Evolutionary conservation across 2,329 filamentous ascomycete genomes (phyloP), one percentile per base, ranked within the genome.

Genomic region (Penicillium sp.): DNA sequence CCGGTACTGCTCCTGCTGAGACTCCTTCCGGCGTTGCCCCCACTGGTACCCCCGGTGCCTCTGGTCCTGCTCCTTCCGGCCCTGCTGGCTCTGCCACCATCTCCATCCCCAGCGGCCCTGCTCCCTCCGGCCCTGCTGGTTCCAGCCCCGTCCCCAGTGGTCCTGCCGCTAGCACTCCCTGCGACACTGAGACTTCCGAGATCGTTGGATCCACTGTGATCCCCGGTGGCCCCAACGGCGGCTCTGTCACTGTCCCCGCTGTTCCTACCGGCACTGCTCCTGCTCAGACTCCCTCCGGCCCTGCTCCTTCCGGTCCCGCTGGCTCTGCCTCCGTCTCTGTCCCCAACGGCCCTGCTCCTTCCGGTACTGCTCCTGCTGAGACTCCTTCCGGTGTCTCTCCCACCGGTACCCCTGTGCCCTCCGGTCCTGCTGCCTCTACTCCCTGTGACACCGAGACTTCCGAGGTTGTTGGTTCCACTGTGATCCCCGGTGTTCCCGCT

Each of bases 61-160:
- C 48, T n/a, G 55, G 49, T 14, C 14, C 54, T 31, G 51, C 44
- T 27, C 47, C 55, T 36, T 50, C 44, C 31, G 57, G 55, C 40
- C 14, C 40, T 36, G 14, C 55, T 59, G 27, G 50, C 53, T n/a
- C 48, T 36, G 42, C 50, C 31, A 57, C 61, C 13, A 55, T 42
- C 43, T 48, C 55, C 16, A 48, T 49, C 45, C 13, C 53, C 8
- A 41, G 42, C 31, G 53, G 48, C 32, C 39, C 51, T 14, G 24
- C 51, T 46, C 40, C 54, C 48, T 57, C 56, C 4, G 53, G 48
- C 32, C 39, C 51, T 14, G 24, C 51, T 46, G 43, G 54, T 46
- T 57, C 56, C 4, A 42, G 11, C n/a, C 51, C 50, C 0, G 27
- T 44, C n/a, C 51, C 57, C n/a, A 38, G 45, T 14, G 56, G 56